phyloP scores from a whole-genome alignment of 2,329 filamentous ascomycete genomes.

The Chrysoporthe puriensis region DNA sequence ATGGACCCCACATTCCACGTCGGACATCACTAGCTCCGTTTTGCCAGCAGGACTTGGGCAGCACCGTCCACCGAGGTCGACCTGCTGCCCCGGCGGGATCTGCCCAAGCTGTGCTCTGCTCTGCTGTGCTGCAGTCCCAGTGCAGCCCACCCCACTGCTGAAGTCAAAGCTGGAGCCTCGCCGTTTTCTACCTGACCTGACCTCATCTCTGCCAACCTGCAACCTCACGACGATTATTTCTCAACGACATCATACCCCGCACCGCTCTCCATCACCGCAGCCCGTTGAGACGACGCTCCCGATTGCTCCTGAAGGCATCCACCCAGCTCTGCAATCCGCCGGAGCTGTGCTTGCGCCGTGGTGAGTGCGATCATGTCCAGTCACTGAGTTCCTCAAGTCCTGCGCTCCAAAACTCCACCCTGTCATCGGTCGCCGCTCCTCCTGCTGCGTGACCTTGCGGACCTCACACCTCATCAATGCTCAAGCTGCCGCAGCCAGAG shows the following conservation, averaged over 20 bases:
- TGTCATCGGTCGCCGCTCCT: constrained; percentile 2
- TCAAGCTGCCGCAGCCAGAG: constrained; percentile 10
- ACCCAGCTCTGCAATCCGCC: neutral
- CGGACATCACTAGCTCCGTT: constrained; percentile 9
- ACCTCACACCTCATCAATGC: constrained; percentile 6
- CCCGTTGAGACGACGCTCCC: neutral
- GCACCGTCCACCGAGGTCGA: neutral
- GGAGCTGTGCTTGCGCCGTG: neutral
- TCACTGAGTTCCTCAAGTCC: neutral
- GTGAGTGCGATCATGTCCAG: neutral
- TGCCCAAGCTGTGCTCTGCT: constrained; percentile 7
- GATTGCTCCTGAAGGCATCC: neutral
- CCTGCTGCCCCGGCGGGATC: neutral
- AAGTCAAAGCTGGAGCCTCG: constrained; percentile 3
- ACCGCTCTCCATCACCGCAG: constrained; percentile 2
- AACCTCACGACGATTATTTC: constrained; percentile 14
- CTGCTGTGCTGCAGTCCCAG: neutral
- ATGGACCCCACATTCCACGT: neutral
- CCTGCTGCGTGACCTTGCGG: constrained; percentile 6
- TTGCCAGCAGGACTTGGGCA: constrained; percentile 7
- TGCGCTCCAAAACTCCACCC: neutral
- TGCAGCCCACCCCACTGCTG: neutral
- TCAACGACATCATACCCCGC: constrained; percentile 14
- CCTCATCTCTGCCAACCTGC: constrained; percentile 14
- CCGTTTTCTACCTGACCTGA: constrained; percentile 14